phyloP scores from a whole-genome alignment of 2,329 filamentous ascomycete species.

The Chaetomiaceae sp. region DNA sequence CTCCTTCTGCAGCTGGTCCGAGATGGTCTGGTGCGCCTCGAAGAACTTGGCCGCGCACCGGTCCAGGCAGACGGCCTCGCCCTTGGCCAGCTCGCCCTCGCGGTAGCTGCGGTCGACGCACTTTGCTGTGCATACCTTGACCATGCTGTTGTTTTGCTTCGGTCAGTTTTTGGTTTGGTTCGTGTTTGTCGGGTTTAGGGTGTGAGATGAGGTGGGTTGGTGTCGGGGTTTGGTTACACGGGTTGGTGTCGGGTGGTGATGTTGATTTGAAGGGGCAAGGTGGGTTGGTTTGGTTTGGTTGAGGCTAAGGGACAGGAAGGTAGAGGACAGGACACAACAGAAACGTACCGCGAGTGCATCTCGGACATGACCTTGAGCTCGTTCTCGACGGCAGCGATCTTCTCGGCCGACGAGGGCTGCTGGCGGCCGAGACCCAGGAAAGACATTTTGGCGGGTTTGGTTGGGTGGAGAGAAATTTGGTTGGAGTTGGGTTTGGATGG shows the following conservation, averaged over 20 bases:
- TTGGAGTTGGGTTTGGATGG: background rate
- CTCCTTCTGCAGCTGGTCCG: conserved; percentile 91
- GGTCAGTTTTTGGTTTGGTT: too few species aligned
- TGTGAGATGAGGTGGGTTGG: too few species aligned
- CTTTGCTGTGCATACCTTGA: conserved; percentile 86
- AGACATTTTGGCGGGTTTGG: conserved; percentile 27
- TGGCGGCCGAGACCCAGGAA: conserved; percentile 49
- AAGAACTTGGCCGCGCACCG: conserved; percentile 98
- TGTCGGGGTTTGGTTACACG: too few species aligned
- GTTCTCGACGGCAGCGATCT: conserved; percentile 92
- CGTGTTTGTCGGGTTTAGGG: too few species aligned
- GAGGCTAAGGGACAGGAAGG: background rate
- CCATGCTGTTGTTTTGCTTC: conserved; percentile 70
- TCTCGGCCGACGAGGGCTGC: conserved; percentile 91
- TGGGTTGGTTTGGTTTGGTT: too few species aligned
- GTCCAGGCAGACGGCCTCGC: conserved; percentile 96
- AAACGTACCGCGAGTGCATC: conserved; percentile 91
- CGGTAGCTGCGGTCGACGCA: conserved; percentile 91
- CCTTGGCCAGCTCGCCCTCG: conserved; percentile 96
- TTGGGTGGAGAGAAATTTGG: background rate
- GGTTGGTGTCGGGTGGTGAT: too few species aligned
- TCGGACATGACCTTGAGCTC: conserved; percentile 97
- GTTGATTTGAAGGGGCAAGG: too few species aligned
- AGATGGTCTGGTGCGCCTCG: conserved; percentile 96
- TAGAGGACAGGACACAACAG: background rate